Conservation (phyloP, 306 rosid genomes). For the Trichosanthes truncata region DNA sequence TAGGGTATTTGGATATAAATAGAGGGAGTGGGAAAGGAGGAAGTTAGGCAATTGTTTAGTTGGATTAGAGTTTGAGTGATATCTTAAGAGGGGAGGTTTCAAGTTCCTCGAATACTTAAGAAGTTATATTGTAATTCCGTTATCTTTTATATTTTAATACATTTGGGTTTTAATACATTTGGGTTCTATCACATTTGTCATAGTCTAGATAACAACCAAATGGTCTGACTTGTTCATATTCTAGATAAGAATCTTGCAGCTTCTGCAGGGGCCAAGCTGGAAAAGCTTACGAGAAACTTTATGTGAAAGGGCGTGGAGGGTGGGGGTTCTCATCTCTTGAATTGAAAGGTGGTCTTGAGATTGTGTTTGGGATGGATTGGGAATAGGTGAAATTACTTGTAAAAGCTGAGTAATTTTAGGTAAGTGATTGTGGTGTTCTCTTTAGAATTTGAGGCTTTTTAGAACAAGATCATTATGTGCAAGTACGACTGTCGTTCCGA, state of each 20-base stretch:
- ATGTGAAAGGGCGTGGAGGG: neutral
- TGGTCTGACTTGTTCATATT: neutral
- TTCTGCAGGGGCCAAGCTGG: neutral
- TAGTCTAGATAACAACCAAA: neutral
- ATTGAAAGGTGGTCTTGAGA: neutral
- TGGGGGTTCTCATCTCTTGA: neutral
- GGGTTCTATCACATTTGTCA: too few species aligned
- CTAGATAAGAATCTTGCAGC: neutral
- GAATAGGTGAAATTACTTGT: neutral
- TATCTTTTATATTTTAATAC: too few species aligned
- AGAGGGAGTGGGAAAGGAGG: too few species aligned
- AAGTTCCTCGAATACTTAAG: too few species aligned
- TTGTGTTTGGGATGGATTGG: neutral
- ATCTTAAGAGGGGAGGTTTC: too few species aligned
- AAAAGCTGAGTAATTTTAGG: neutral
- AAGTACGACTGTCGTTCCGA: neutral
- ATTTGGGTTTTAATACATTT: too few species aligned
- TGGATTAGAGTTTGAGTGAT: too few species aligned
- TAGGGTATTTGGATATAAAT: too few species aligned
- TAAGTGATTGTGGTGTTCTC: neutral
- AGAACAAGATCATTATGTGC: neutral
- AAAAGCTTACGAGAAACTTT: neutral
- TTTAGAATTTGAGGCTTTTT: neutral
- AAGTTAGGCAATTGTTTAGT: too few species aligned
- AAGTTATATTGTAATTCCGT: too few species aligned